Conservation (phyloP, 257 asterid genomes). For the Rauvolfia tetraphylla region DNA sequence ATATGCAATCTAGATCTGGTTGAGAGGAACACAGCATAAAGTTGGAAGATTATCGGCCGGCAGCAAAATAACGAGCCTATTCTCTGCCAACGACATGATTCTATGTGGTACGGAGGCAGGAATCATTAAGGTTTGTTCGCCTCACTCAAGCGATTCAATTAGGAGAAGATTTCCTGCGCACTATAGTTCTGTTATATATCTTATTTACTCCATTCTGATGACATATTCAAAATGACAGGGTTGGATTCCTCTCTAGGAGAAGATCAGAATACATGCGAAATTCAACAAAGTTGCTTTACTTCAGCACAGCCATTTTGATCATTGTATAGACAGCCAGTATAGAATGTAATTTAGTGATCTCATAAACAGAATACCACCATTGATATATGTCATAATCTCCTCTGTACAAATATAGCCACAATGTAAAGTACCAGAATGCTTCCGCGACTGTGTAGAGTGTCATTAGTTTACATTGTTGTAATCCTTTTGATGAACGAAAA, state of each 20-base stretch:
- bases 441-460: background rate
- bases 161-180: background rate
- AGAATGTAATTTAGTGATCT: background rate
- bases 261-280: background rate
- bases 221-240: slow-evolving; percentile 51
- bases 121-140: slow-evolving; percentile 60
- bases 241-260: slow-evolving; percentile 84
- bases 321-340: slow-evolving; percentile 18
- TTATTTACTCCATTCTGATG: background rate
- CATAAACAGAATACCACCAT: background rate
- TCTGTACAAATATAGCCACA: background rate
- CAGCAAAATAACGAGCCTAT: slow-evolving; percentile 83
- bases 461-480: background rate
- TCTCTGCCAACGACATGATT: slow-evolving; percentile 86
- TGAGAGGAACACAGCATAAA: slow-evolving; percentile 83
- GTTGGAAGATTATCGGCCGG: slow-evolving; percentile 94
- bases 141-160: slow-evolving; percentile 27
- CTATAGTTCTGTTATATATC: background rate
- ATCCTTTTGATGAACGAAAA: background rate
- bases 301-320: background rate
- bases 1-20: slow-evolving; percentile 41
- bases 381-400: background rate
- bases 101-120: slow-evolving; percentile 91
- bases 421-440: background rate
- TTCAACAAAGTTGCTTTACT: background rate